Evolutionary conservation across 148 eudicot species (phyloP), one percentile per base, ranked within the genome.

Genomic region (Hydrangea macrophylla): DNA sequence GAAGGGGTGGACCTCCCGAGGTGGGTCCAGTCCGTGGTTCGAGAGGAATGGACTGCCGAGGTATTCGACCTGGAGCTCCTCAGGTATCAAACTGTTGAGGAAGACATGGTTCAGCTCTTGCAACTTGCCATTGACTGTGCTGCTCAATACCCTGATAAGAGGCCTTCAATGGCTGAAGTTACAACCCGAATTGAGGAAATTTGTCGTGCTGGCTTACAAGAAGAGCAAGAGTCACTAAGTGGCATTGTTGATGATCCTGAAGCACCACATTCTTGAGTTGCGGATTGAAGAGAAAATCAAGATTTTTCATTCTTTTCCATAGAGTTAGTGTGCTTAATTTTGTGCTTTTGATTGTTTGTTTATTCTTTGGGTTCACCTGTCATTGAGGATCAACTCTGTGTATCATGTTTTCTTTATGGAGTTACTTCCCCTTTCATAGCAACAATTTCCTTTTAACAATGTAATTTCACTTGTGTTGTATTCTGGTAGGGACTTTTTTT

Each of bases 1-100:
- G 96, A 93, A 53, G 98, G 98, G 5, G 92, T 93, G 15, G 98
- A 93, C 60, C 85, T 93, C 53, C 98, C 98, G 2, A 67, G 98
- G 57, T 93, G 98, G 98, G 98, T 93, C 32, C 97, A 93, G 68
- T 90, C 98, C 5, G 95, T 93, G 50, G 96, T 88, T 4, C 79
- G 87, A 0, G 96, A 93, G 58, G 96, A 93, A 37, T 93, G 94
- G 98, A 83, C 90, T 1, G 64, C 92, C 4, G 92, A 90, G 73
- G 96, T 93, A 30, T 93, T 93, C 20, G 98, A 93, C 61, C 65
- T 75, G 13, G 98, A 93, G 68, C 95, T 93, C 22, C 89, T 93
- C 1, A 40, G 96, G 37, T 86, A 90, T 60, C 87, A 90, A 58
- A 86, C 73, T 24, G 92, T 85, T 1, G 98, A 88, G 72, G 95